Evolutionary conservation across 805 yeast genomes (phyloP).

Genomic region (Ogataea siamensis): DNA sequence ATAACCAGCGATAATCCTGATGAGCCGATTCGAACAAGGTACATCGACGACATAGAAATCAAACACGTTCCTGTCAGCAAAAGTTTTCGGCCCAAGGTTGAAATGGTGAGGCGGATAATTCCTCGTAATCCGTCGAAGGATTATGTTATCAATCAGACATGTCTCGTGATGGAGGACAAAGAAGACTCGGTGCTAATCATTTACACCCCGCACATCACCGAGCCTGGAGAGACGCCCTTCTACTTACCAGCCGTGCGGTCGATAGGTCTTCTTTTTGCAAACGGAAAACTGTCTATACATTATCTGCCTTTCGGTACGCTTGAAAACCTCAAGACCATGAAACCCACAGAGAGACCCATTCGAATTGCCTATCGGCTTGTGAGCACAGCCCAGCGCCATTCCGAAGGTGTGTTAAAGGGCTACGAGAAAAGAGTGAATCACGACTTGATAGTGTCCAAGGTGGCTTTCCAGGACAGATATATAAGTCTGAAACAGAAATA

Average conservation of each 20-base stretch:
- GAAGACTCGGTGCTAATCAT: constrained; percentile 53
- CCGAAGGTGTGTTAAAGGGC: constrained; percentile 78
- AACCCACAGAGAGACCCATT: constrained; percentile 57
- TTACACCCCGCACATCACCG: constrained; percentile 72
- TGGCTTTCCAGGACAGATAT: constrained; percentile 79
- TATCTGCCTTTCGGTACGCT: constrained; percentile 59
- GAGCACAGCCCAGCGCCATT: constrained; percentile 79
- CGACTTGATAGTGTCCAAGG: constrained; percentile 80
- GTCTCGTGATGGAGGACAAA: constrained; percentile 47
- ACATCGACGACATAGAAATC: constrained; percentile 43
- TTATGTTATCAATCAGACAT: constrained; percentile 79
- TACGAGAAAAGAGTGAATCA: constrained; percentile 87
- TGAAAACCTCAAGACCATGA: constrained; percentile 32
- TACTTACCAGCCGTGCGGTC: constrained; percentile 85
- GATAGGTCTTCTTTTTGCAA: constrained; percentile 63
- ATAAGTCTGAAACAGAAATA: constrained; percentile 78
- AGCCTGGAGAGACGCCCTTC: constrained; percentile 67
- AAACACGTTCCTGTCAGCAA: constrained; percentile 34
- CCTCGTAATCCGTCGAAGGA: constrained; percentile 92
- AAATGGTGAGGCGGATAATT: constrained; percentile 78
- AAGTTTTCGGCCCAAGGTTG: constrained; percentile 38
- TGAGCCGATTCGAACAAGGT: constrained; percentile 25
- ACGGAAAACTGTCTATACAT: constrained; percentile 60
- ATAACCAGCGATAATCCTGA: constrained; percentile 19
- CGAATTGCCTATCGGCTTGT: constrained; percentile 80